A percentile compares a stretch with the other conserved stretches of the same genome.
These are phyloP conservation scores for Fusarium sp. DNA, from an alignment of 2,329 filamentous ascomycete species.

Conservation along the genomic window DNA sequence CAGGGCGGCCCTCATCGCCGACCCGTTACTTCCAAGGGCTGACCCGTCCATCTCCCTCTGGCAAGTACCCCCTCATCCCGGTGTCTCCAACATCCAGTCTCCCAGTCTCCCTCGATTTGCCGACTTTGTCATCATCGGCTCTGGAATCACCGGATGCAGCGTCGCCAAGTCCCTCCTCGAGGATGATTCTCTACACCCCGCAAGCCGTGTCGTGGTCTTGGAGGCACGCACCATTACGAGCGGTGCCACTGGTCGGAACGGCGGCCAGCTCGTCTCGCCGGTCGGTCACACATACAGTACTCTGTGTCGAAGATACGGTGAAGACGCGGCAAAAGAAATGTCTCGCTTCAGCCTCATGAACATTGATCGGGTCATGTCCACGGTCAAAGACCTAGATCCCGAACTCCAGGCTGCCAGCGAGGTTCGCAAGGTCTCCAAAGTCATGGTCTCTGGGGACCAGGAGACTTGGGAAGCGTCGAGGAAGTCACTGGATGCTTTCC, in stretches of 20 bases:
- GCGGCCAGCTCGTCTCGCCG: slow-evolving; percentile 41
- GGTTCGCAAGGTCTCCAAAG: slow-evolving; percentile 26
- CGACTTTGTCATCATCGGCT: slow-evolving; percentile 47
- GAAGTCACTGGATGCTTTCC: slow-evolving; percentile 26
- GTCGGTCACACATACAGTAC: slow-evolving; percentile 44
- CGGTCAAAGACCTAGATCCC: slow-evolving; percentile 23
- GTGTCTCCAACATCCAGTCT: slow-evolving; percentile 40
- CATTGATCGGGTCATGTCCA: slow-evolving; percentile 42
- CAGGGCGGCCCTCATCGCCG: background rate
- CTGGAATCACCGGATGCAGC: slow-evolving; percentile 48
- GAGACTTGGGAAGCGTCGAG: slow-evolving; percentile 21
- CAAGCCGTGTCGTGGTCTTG: slow-evolving; percentile 37
- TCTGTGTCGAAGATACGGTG: slow-evolving; percentile 46
- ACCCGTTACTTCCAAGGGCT: background rate
- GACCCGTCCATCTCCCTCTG: slow-evolving; percentile 44
- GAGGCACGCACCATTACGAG: slow-evolving; percentile 47
- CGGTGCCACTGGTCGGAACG: slow-evolving; percentile 49
- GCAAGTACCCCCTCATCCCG: slow-evolving; percentile 43
- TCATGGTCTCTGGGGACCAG: slow-evolving; percentile 33
- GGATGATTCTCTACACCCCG: background rate
- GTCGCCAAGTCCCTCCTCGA: slow-evolving; percentile 43
- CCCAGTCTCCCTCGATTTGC: slow-evolving; percentile 27
- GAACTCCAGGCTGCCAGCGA: slow-evolving; percentile 26
- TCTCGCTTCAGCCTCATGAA: slow-evolving; percentile 56
- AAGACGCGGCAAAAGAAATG: slow-evolving; percentile 54